A percentile compares a stretch with the other conserved stretches of the same genome.
Evolutionary conservation across 257 asterid species (phyloP).

Genomic region (Gentiana straminea): DNA sequence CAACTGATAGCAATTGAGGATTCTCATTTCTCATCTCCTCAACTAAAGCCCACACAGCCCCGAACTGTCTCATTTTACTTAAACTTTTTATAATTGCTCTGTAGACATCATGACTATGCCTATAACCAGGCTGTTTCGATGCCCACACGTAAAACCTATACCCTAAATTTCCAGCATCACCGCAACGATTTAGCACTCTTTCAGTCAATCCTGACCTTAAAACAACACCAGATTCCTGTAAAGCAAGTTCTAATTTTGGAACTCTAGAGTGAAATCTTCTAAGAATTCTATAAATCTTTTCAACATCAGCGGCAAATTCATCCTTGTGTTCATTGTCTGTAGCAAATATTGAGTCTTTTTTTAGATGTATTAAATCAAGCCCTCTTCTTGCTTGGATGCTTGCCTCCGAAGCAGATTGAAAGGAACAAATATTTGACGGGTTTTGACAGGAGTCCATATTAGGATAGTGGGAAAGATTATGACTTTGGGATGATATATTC

Average conservation of each 20-base stretch:
- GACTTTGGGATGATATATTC: conserved; percentile 12
- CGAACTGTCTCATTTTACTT: conserved; percentile 89
- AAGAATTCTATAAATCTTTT: conserved; percentile 55
- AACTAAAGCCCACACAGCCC: conserved; percentile 92
- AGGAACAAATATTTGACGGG: conserved; percentile 11
- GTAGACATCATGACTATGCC: conserved; percentile 66
- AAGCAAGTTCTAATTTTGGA: conserved; percentile 83
- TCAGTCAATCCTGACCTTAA: conserved; percentile 72
- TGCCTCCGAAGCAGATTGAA: conserved; percentile 9
- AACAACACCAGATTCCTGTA: conserved; percentile 59
- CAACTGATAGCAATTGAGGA: conserved; percentile 56
- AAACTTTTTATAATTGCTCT: conserved; percentile 68
- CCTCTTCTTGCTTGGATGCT: conserved; percentile 21
- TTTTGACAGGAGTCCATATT: conserved; percentile 19
- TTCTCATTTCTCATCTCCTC: conserved; percentile 89
- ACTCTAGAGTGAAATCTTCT: conserved; percentile 67
- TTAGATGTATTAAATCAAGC: conserved; percentile 37
- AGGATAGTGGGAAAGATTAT: conserved; percentile 28
- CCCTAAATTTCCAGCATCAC: conserved; percentile 92
- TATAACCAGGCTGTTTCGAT: conserved; percentile 66
- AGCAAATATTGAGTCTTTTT: conserved; percentile 17
- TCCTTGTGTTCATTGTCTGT: conserved; percentile 30
- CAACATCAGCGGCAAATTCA: conserved; percentile 73
- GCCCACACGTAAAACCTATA: conserved; percentile 82
- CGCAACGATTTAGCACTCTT: conserved; percentile 81